Conservation (phyloP, 2,329 filamentous ascomycete genomes). For the Fusarium setosum region DNA sequence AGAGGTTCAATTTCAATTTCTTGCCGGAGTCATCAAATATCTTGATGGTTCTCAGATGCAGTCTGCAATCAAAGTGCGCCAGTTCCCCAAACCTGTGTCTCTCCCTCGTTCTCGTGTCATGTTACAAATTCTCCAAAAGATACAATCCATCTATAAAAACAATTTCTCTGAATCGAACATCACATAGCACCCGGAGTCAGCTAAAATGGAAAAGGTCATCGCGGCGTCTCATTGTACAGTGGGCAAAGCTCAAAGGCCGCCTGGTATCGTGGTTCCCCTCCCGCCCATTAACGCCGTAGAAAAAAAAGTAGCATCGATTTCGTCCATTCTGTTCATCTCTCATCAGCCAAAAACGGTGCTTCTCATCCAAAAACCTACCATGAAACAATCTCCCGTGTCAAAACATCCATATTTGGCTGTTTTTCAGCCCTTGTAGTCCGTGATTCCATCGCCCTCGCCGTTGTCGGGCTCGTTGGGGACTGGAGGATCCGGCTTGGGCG, state of each 20-base stretch:
- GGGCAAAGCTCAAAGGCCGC: background rate
- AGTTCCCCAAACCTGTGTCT: background rate
- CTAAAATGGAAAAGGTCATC: background rate
- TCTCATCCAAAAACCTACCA: constrained; percentile 16
- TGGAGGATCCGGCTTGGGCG: constrained; percentile 46
- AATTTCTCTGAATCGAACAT: background rate
- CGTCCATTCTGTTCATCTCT: constrained; percentile 21
- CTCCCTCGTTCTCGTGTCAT: background rate
- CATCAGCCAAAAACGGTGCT: constrained; percentile 21
- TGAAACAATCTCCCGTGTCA: background rate
- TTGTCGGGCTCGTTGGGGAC: constrained; percentile 46
- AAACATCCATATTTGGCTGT: background rate
- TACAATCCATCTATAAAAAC: constrained; percentile 1
- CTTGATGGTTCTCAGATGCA: background rate
- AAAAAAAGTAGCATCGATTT: constrained; percentile 9
- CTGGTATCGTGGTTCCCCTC: background rate
- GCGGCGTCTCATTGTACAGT: constrained; percentile 10
- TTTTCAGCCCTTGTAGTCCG: constrained; percentile 38
- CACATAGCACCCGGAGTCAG: background rate
- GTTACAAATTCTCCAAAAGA: background rate
- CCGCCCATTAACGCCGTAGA: constrained; percentile 13
- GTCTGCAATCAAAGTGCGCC: background rate
- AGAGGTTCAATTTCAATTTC: background rate
- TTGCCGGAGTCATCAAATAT: background rate
- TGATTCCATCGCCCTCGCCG: constrained; percentile 47